Evolutionary conservation across 1,139 yeast species (phyloP), one percentile per base, ranked within the genome.

Genomic region (Petasospora rhodanensis): DNA sequence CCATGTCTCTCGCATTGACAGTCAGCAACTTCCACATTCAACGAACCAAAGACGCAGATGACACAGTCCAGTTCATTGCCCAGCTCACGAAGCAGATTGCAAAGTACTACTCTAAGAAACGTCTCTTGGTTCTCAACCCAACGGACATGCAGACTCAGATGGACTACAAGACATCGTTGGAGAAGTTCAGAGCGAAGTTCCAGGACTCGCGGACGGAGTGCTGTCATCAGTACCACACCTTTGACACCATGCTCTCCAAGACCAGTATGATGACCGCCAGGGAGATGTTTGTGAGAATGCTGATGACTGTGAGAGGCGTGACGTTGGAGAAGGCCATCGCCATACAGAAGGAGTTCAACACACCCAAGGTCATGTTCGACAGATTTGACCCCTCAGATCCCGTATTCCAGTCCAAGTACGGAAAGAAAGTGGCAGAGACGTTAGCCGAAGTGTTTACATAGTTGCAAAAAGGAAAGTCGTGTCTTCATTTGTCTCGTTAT

Each of bases 261-360:
- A 68, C 83, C 2, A 75, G 75, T 14, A 65, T 79, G 66, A 66
- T 73, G 52, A 82, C 95, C 0, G 76, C 87, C 0, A 76, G 76
- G 28, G 96, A 91, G 45, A 62, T 86, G 47, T 91, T 76, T 47
- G 62, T 87, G 3, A 65, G 74, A 28, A 78, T 86, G 80, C 66
- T 93, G 17, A 76, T 87, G 82, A 70, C 89, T 1, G 70, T 82
- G 2, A 70, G 74, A 39, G 98, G 98, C 0, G 67, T 91, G 1
- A 76, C 95, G 0, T 61, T 86, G 26, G 96, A 89, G 42, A 85
- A 83, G 54, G 98, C 98, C 0, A 55, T 77, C 9, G 75, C 76
- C 4, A 76, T 93, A 7, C 97, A 89, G 55, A 63, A 58, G 29
- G 54, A 65, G 27, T 86, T 69, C 47, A 70, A 72, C 6, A 84